Percentiles rank a stretch among this genome's conserved stretches.
phyloP scores from a whole-genome alignment of 192 early-diverging fungal genomes.

The Rhizophlyctis rosea region DNA sequence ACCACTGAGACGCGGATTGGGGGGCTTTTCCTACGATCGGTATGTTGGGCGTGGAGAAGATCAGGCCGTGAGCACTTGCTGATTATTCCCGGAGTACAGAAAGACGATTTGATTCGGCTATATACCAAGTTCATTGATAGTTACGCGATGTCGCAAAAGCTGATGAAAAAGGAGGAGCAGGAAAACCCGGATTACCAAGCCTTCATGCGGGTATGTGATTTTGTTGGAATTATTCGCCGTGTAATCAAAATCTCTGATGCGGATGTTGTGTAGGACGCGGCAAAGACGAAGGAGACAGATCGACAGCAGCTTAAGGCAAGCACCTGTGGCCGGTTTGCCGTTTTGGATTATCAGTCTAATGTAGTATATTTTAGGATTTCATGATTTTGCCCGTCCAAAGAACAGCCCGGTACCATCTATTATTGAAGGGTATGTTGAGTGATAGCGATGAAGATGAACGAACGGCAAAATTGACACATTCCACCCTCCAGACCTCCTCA shows the following conservation, averaged over 20 bases:
- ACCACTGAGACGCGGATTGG: conserved; percentile 36
- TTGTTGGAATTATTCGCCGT: neutral
- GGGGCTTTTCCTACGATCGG: conserved; percentile 38
- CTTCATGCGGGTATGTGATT: conserved; percentile 28
- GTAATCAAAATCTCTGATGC: too few relatives aligned
- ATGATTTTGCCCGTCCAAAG: conserved; percentile 45
- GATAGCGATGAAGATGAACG: too few relatives aligned
- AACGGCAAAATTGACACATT: conserved; percentile 18
- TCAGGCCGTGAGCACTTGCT: neutral
- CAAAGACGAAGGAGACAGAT: conserved; percentile 23
- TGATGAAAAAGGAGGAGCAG: conserved; percentile 35
- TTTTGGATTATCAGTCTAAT: neutral
- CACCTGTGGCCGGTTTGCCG: neutral
- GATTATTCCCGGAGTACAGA: conserved; percentile 17
- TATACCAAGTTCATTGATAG: conserved; percentile 43
- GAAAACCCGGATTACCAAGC: conserved; percentile 34
- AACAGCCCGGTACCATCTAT: conserved; percentile 41
- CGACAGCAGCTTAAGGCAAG: conserved; percentile 29
- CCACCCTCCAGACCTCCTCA: conserved; percentile 40
- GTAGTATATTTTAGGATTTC: conserved; percentile 11
- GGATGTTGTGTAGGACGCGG: conserved; percentile 22
- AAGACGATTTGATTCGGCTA: conserved; percentile 30
- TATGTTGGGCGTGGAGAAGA: conserved; percentile 6
- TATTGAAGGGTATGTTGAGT: conserved; percentile 31
- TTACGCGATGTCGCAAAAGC: conserved; percentile 35